phyloP scores from a whole-genome alignment of 352 stramenopile genomes.

The Phytophthora hybrid region DNA sequence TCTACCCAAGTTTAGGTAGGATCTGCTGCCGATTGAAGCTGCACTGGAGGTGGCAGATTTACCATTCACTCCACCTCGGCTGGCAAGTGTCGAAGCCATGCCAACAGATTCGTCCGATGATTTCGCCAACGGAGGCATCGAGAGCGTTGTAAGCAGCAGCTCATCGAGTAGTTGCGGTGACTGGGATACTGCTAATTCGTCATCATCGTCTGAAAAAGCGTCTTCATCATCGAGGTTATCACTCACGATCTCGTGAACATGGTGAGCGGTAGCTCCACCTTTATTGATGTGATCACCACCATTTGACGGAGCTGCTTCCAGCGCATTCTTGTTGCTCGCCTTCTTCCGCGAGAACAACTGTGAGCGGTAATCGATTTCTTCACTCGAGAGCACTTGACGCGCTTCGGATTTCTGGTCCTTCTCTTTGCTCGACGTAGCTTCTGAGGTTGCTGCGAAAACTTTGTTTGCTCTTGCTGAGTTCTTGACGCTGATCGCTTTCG shows the following conservation, averaged over 20 bases:
- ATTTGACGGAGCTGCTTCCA: conserved; percentile 29
- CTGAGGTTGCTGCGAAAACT: conserved; percentile 34
- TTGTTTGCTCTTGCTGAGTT: conserved; percentile 38
- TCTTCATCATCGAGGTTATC: conserved; percentile 43
- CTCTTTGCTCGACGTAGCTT: background rate
- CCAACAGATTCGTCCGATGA: conserved; percentile 8
- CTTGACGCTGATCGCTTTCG: conserved; percentile 24
- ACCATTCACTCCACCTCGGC: background rate
- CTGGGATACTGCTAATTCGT: conserved; percentile 69
- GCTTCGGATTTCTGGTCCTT: too few relatives aligned
- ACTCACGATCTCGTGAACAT: conserved; percentile 1
- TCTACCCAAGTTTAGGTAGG: conserved; percentile 5
- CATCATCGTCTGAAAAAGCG: conserved; percentile 61
- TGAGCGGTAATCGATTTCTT: conserved; percentile 73
- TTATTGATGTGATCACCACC: conserved; percentile 10
- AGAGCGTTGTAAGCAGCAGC: conserved; percentile 74
- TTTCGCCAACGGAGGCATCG: conserved; percentile 65
- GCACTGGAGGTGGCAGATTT: conserved; percentile 7
- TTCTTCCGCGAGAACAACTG: conserved; percentile 77
- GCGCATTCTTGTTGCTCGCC: conserved; percentile 46
- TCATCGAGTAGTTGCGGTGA: conserved; percentile 78
- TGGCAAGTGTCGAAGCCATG: conserved; percentile 15
- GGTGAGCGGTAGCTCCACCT: background rate
- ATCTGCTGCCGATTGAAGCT: conserved; percentile 10
- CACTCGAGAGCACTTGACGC: conserved; percentile 58